Evolutionary conservation across 768 basidiomycete genomes (phyloP).

Genomic region (Gymnopilus dilepis): DNA sequence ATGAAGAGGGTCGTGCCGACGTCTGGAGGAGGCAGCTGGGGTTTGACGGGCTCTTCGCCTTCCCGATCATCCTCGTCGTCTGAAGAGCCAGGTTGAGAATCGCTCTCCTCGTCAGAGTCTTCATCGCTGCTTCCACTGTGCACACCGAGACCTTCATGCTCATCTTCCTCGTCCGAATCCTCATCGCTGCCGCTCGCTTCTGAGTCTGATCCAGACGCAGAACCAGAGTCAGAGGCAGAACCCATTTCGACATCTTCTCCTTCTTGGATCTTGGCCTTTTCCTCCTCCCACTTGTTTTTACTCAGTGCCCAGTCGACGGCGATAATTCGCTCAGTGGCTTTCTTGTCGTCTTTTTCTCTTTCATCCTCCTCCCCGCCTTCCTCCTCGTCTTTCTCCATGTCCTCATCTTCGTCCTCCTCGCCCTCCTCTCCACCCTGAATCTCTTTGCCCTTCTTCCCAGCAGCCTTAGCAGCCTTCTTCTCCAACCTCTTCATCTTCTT

Average conservation of each 20-base stretch:
- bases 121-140: conserved; percentile 46
- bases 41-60: conserved; percentile 55
- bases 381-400: conserved; percentile 36
- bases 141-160: conserved; percentile 49
- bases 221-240: conserved; percentile 36
- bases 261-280: conserved; percentile 56
- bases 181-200: conserved; percentile 31
- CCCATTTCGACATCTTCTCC: conserved; percentile 45
- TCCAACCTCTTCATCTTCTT: conserved; percentile 65
- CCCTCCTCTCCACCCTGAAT: conserved; percentile 25
- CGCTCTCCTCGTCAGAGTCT: conserved; percentile 41
- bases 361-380: neutral
- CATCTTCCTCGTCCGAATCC: conserved; percentile 45
- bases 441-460: conserved; percentile 35
- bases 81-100: conserved; percentile 32
- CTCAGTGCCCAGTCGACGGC: conserved; percentile 98
- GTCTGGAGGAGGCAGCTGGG: conserved; percentile 81
- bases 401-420: conserved; percentile 35
- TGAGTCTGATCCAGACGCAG: conserved; percentile 35
- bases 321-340: conserved; percentile 62
- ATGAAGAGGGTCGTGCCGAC: conserved; percentile 92
- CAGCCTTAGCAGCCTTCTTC: conserved; percentile 50
- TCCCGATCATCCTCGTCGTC: conserved; percentile 29
- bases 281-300: conserved; percentile 91
- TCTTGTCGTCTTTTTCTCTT: conserved; percentile 38